These are phyloP conservation scores for Vicia sativa DNA, from an alignment of 306 rosid species.

Conservation along the genomic window DNA sequence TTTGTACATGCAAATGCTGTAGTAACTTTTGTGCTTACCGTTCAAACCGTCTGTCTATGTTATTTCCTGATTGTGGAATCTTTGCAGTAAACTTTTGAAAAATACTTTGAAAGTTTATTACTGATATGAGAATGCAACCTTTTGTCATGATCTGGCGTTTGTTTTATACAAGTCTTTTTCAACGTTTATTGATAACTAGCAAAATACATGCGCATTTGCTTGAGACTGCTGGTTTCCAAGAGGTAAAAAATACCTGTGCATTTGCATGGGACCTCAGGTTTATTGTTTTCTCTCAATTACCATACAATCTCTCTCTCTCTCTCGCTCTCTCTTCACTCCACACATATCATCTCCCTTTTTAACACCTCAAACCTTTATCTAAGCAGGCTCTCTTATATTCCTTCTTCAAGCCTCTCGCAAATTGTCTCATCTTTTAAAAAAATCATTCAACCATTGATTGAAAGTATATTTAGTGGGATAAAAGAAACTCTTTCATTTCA, in stretches of 20 bases:
- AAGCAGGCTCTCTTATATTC: too few species aligned
- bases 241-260: not conserved
- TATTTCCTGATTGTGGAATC: not conserved
- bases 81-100: conserved; percentile 11
- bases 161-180: not conserved
- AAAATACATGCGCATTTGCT: not conserved
- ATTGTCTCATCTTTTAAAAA: too few species aligned
- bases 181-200: not conserved
- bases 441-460: too few species aligned
- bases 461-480: too few species aligned
- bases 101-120: conserved; percentile 3
- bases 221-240: too few species aligned
- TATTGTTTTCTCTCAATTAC: too few species aligned
- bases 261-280: not conserved
- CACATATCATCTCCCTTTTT: too few species aligned
- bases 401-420: too few species aligned
- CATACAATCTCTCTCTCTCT: too few species aligned
- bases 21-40: not conserved
- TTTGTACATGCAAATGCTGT: not conserved
- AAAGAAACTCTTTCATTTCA: too few species aligned
- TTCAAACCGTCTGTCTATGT: not conserved
- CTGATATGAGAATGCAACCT: not conserved
- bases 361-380: too few species aligned
- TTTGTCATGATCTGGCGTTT: not conserved
- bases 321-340: too few species aligned